phyloP scores from a whole-genome alignment of 1,284 basidiomycete species.

The Cronartium ribicola region DNA sequence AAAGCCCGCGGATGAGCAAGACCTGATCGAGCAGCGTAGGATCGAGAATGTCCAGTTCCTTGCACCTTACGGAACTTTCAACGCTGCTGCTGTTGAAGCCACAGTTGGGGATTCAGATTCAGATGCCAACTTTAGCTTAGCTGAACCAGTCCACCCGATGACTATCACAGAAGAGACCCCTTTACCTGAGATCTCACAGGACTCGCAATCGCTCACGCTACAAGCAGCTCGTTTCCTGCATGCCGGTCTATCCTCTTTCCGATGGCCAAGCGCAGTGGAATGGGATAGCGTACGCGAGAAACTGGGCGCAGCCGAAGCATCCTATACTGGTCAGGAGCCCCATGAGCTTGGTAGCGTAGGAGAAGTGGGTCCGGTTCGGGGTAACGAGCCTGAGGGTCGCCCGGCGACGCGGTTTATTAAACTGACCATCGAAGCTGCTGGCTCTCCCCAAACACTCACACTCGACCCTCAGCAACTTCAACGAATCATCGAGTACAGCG shows the following conservation, averaged over 20 bases:
- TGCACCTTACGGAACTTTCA: slow-evolving; percentile 18
- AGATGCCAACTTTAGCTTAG: background rate
- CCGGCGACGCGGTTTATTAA: background rate
- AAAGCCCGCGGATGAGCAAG: slow-evolving; percentile 5
- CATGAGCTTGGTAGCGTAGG: background rate
- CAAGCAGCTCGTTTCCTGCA: slow-evolving; percentile 37
- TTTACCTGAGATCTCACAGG: slow-evolving; percentile 15
- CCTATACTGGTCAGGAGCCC: background rate
- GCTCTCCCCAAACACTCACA: background rate
- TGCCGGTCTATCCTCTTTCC: slow-evolving; percentile 11
- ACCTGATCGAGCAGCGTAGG: background rate
- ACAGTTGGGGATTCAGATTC: background rate
- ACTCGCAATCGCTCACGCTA: slow-evolving; percentile 21
- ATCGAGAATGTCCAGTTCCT: slow-evolving; percentile 7
- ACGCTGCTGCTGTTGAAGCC: background rate
- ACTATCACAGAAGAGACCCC: background rate
- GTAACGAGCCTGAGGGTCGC: background rate
- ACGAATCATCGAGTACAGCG: slow-evolving; percentile 21
- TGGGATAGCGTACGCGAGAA: slow-evolving; percentile 7
- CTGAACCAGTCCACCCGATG: background rate
- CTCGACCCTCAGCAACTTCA: slow-evolving; percentile 12
- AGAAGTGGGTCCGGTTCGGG: background rate
- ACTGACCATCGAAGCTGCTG: background rate
- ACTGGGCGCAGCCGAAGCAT: slow-evolving; percentile 1
- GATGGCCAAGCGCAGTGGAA: slow-evolving; percentile 22